These are phyloP conservation scores for Taxawa tesnikishii DNA, from an alignment of 2,329 filamentous ascomycete genomes.

Conservation along the genomic window DNA sequence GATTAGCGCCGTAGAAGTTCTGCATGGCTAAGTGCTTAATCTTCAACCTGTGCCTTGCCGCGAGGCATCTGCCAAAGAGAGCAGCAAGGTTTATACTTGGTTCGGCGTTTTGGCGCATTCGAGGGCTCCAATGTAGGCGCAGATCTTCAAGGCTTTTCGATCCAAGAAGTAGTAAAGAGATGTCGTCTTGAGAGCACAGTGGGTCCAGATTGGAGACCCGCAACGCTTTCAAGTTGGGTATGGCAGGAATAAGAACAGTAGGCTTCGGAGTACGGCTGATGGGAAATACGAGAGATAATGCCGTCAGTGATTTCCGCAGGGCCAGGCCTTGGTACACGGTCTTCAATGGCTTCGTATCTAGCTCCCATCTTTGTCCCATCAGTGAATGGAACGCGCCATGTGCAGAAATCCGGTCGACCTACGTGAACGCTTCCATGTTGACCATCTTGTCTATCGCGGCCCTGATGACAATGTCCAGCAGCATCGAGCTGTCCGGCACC, in stretches of 20 bases:
- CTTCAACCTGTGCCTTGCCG: slow-evolving; percentile 31
- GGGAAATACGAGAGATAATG: slow-evolving; percentile 44
- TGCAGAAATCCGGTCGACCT: slow-evolving; percentile 9
- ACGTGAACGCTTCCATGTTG: slow-evolving; percentile 41
- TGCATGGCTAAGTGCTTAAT: slow-evolving; percentile 41
- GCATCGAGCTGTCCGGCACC: slow-evolving; percentile 52
- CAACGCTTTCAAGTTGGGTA: slow-evolving; percentile 42
- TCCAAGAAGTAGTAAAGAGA: slow-evolving; percentile 42
- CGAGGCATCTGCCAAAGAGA: slow-evolving; percentile 44
- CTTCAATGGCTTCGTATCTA: slow-evolving; percentile 47
- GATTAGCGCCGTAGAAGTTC: slow-evolving; percentile 45
- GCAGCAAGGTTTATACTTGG: slow-evolving; percentile 41
- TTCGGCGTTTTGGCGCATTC: slow-evolving; percentile 48
- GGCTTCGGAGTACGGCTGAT: slow-evolving; percentile 44
- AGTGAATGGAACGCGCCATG: slow-evolving; percentile 3
- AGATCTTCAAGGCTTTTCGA: slow-evolving; percentile 43
- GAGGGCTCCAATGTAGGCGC: slow-evolving; percentile 47
- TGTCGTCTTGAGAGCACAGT: slow-evolving; percentile 51
- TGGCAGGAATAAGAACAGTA: slow-evolving; percentile 41
- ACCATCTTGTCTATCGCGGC: slow-evolving; percentile 48
- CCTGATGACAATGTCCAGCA: slow-evolving; percentile 48
- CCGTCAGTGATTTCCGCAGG: slow-evolving; percentile 35
- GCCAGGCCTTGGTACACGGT: slow-evolving; percentile 46
- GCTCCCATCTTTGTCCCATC: slow-evolving; percentile 37
- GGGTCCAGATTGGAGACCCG: slow-evolving; percentile 50